Percentiles rank a stretch among this genome's conserved stretches.
These are phyloP conservation scores for Periconia digitata DNA, from an alignment of 2,329 filamentous ascomycete species.

Conservation along the genomic window DNA sequence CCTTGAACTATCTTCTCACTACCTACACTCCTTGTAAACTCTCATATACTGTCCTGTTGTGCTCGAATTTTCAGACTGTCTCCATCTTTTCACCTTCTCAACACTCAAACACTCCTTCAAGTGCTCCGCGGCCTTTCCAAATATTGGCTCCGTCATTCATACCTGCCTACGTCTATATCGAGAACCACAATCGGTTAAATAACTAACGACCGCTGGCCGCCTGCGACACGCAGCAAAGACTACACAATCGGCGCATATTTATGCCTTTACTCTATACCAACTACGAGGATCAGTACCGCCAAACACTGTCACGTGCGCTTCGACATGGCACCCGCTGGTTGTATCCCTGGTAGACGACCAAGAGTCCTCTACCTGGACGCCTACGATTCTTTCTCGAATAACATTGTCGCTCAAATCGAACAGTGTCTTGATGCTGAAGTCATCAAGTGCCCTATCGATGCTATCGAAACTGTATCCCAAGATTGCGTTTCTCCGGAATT, in stretches of 20 bases:
- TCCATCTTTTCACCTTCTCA: no score
- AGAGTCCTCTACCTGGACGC: slow-evolving; percentile 88
- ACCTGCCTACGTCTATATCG: no score
- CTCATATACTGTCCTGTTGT: neutral
- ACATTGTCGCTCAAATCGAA: slow-evolving; percentile 81
- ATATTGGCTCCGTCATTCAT: no score
- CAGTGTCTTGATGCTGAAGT: slow-evolving; percentile 69
- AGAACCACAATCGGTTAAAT: no score
- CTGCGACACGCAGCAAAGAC: no score
- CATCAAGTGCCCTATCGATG: slow-evolving; percentile 69
- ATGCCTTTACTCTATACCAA: no score
- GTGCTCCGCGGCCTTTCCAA: no score
- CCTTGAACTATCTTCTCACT: neutral
- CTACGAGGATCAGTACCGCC: no score
- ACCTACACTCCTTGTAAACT: neutral
- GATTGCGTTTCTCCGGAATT: slow-evolving; percentile 35
- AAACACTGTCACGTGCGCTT: neutral
- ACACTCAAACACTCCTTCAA: no score
- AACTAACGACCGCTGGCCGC: no score
- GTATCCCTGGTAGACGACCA: slow-evolving; percentile 23
- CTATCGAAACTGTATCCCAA: slow-evolving; percentile 19
- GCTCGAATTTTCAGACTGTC: neutral
- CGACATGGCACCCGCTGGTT: slow-evolving; percentile 33
- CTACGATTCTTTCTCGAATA: slow-evolving; percentile 96
- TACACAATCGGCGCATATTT: no score